Base-by-base conservation (phyloP, 2,329 filamentous ascomycete genomes). In the Phaeosphaeria sp. region DNA sequence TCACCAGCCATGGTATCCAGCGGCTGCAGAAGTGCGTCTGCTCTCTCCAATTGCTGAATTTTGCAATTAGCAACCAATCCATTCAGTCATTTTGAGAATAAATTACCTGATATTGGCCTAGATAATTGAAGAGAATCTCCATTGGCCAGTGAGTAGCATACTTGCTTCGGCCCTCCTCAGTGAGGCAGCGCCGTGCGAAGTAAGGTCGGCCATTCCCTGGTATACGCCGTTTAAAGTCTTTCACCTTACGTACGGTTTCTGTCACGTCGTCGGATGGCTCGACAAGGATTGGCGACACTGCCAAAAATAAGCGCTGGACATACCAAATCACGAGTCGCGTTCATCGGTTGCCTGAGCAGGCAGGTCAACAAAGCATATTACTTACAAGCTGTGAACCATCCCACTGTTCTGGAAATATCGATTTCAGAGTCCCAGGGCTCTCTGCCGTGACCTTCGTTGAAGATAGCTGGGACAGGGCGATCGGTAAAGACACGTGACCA, bases 81-180 rank as follows among this genome's bases (percentile, higher is more conserved):
- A n/a, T n/a, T n/a, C n/a, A n/a, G n/a, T n/a, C n/a, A n/a, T n/a
- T n/a, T n/a, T n/a, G n/a, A n/a, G n/a, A n/a, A n/a, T n/a, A n/a
- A n/a, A n/a, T n/a, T n/a, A 71, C 82, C 53, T 84, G 81, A 22
- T 83, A 74, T 0, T 81, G 80, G 6, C 85, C 84, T 2, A 82
- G 77, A 62, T 85, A 86, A 53, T 81, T 87, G 67, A 88, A 87
- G 42, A 86, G 79, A 49, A 89, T 79, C 66, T 89, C 86, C 55
- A 87, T 81, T 0, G 80, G 80, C 67, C 74, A 79, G 24, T 79
- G 79, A 18, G 74, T 74, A 2, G 60, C 55, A 43, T 74, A 76
- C 1, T 56, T 57, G 20, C 75, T 64, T 2, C 59, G 64, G 1
- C 73, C 73, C n/a, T 72, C 65, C 11, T 55, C 22, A 0, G 72